phyloP scores from a whole-genome alignment of 1,284 basidiomycete genomes.

The Fomes fomentarius region DNA sequence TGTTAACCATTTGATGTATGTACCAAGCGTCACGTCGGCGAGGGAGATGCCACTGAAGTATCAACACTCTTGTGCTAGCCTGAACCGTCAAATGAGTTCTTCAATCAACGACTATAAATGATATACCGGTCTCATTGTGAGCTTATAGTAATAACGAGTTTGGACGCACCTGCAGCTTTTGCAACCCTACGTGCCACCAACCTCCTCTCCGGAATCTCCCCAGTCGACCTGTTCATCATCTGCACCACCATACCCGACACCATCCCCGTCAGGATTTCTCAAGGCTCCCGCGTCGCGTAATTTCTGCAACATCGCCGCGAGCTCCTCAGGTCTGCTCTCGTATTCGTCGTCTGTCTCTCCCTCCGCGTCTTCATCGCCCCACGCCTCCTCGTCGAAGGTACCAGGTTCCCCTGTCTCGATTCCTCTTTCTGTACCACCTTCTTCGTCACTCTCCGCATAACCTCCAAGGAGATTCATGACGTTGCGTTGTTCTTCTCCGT shows the following conservation, averaged over 20 bases:
- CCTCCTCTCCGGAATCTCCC: conserved; percentile 55
- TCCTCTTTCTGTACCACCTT: conserved; percentile 12
- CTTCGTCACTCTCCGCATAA: conserved; percentile 58
- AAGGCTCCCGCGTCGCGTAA: conserved; percentile 46
- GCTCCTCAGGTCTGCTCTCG: conserved; percentile 46
- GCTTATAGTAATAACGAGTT: too few species aligned
- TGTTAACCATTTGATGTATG: too few species aligned
- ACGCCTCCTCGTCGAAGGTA: conserved; percentile 11
- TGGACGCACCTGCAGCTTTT: background rate
- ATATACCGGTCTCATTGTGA: too few species aligned
- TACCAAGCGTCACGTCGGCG: too few species aligned
- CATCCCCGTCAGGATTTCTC: conserved; percentile 31
- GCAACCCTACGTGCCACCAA: background rate
- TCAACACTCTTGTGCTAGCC: too few species aligned
- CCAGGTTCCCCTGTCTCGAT: background rate
- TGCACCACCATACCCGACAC: conserved; percentile 30
- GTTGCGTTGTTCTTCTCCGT: conserved; percentile 35
- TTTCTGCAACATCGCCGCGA: conserved; percentile 52
- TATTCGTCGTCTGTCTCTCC: conserved; percentile 32
- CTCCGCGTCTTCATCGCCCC: conserved; percentile 35
- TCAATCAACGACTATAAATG: too few species aligned
- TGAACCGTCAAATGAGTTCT: too few species aligned
- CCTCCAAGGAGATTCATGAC: conserved; percentile 52
- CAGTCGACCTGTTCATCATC: conserved; percentile 64
- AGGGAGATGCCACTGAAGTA: too few species aligned